These are phyloP conservation scores for Arthrobotrys sinensis DNA, from an alignment of 2,329 filamentous ascomycete species.

Conservation along the genomic window DNA sequence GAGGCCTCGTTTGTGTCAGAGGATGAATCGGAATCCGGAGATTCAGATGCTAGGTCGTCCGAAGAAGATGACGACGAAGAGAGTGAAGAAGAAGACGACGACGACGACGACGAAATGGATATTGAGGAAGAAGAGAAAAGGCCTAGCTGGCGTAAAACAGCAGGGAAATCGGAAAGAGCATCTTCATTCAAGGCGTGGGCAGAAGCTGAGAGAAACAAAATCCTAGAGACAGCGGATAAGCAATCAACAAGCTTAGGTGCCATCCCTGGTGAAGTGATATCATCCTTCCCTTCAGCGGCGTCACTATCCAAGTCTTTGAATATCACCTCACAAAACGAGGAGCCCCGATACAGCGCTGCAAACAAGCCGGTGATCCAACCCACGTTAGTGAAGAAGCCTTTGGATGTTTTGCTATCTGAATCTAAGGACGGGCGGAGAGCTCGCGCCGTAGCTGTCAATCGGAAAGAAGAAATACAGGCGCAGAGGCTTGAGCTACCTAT, in stretches of 20 bases:
- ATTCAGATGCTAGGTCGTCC: constrained; percentile 9
- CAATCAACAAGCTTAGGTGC: constrained; percentile 69
- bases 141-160: constrained; percentile 66
- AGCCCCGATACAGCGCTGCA: constrained; percentile 36
- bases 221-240: constrained; percentile 75
- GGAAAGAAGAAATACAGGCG: constrained; percentile 81
- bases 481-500: constrained; percentile 86
- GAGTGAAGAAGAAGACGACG: constrained; percentile 43
- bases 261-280: constrained; percentile 66
- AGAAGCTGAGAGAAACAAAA: constrained; percentile 85
- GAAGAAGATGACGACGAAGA: constrained; percentile 64
- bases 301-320: constrained; percentile 67
- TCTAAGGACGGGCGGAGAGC: constrained; percentile 41
- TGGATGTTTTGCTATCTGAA: constrained; percentile 36
- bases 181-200: constrained; percentile 96
- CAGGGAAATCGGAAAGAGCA: constrained; percentile 68
- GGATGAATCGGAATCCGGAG: background rate
- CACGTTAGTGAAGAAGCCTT: constrained; percentile 40
- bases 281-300: constrained; percentile 65
- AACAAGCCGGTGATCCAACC: constrained; percentile 33
- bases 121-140: constrained; percentile 66
- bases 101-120: constrained; percentile 45
- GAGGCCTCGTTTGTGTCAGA: constrained; percentile 3
- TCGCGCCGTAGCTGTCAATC: constrained; percentile 65
- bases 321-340: constrained; percentile 55